Percentiles rank a stretch among this genome's conserved stretches.
phyloP scores from a whole-genome alignment of 306 rosid species.

The Gynostemma pentaphyllum region DNA sequence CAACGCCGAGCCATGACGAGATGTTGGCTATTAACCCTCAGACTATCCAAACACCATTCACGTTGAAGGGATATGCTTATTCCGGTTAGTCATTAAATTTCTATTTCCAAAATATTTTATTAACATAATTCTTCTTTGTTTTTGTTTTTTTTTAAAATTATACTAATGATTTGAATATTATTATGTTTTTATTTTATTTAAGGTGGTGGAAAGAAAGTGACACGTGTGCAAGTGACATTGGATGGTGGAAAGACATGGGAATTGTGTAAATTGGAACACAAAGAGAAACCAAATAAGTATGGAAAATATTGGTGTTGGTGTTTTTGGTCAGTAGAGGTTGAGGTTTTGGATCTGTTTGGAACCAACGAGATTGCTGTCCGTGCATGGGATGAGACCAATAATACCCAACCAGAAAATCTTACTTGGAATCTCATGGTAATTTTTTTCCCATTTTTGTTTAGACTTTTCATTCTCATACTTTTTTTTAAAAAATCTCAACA shows the following conservation, averaged over 20 bases:
- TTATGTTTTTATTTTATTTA: too few relatives aligned
- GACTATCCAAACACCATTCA: conserved; percentile 52
- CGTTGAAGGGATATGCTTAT: conserved; percentile 60
- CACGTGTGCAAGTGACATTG: conserved; percentile 77
- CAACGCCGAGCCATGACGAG: too few relatives aligned
- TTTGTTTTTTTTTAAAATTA: too few relatives aligned
- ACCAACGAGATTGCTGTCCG: conserved; percentile 68
- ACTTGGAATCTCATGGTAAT: conserved; percentile 76
- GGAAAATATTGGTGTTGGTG: conserved; percentile 95
- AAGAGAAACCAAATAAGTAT: conserved; percentile 56
- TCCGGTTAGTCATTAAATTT: conserved; percentile 39
- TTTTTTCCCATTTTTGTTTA: too few relatives aligned
- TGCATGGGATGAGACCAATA: conserved; percentile 77
- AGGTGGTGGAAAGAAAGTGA: conserved; percentile 90
- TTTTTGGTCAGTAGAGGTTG: conserved; percentile 75
- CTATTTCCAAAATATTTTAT: too few relatives aligned
- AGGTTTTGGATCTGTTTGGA: conserved; percentile 44
- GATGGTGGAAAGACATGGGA: conserved; percentile 82
- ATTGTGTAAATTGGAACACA: conserved; percentile 41
- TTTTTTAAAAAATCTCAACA: background rate
- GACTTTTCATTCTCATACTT: background rate
- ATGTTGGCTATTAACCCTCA: too few relatives aligned
- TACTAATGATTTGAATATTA: too few relatives aligned
- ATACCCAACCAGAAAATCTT: conserved; percentile 82
- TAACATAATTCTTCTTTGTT: too few relatives aligned